Evolutionary conservation across 2,329 filamentous ascomycete species (phyloP).

Genomic region (Fusarium sarcochroum): DNA sequence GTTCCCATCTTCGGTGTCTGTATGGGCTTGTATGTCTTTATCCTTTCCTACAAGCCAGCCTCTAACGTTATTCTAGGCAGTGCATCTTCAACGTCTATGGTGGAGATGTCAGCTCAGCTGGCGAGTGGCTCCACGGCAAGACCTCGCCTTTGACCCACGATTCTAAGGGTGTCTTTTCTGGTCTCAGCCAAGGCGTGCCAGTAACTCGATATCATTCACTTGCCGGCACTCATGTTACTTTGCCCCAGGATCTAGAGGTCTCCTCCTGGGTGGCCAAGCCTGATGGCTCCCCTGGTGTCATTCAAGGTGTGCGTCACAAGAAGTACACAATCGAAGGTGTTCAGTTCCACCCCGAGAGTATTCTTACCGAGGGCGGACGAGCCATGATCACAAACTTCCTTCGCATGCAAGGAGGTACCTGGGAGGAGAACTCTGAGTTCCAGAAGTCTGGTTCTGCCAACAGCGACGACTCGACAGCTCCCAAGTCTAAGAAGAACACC

Average conservation of each 20-base stretch:
- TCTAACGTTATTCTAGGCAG: slow-evolving; percentile 69
- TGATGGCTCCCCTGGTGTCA: slow-evolving; percentile 85
- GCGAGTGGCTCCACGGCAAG: slow-evolving; percentile 97
- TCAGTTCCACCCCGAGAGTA: slow-evolving; percentile 98
- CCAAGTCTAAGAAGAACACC: slow-evolving; percentile 74
- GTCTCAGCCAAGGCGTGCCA: slow-evolving; percentile 83
- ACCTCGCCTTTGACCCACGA: slow-evolving; percentile 93
- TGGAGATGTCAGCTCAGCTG: slow-evolving; percentile 90
- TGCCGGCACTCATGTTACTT: slow-evolving; percentile 88
- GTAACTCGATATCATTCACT: slow-evolving; percentile 98
- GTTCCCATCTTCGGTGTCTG: slow-evolving; percentile 97
- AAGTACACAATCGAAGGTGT: slow-evolving; percentile 93
- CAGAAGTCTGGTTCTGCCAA: slow-evolving; percentile 57
- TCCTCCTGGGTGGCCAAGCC: slow-evolving; percentile 88
- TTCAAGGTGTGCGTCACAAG: slow-evolving; percentile 97
- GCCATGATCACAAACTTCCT: slow-evolving; percentile 95
- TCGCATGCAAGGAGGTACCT: slow-evolving; percentile 88
- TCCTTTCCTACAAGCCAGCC: neutral
- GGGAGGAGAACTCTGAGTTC: slow-evolving; percentile 81
- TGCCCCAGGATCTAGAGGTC: slow-evolving; percentile 88
- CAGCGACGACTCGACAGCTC: slow-evolving; percentile 45
- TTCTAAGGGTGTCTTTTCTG: slow-evolving; percentile 88
- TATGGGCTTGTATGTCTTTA: slow-evolving; percentile 85
- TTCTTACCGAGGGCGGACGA: slow-evolving; percentile 89
- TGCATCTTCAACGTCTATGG: slow-evolving; percentile 97